Conservation (phyloP, 2,329 filamentous ascomycete genomes). For the Mycogone perniciosa region DNA sequence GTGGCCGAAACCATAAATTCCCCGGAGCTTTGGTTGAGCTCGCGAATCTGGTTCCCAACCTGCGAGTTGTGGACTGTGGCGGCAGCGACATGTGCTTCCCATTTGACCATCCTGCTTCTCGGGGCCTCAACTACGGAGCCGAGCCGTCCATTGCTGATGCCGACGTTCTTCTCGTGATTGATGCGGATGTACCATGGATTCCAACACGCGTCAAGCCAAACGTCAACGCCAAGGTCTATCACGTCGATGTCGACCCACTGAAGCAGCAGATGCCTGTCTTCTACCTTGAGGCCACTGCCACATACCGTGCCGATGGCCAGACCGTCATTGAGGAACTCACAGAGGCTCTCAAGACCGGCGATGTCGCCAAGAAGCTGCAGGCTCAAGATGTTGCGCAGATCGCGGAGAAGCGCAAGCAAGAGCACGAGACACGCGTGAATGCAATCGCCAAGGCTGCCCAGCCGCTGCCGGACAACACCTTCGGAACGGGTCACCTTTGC, state of each 20-base stretch:
- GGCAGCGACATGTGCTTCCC: slow-evolving; percentile 80
- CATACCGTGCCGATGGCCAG: slow-evolving; percentile 61
- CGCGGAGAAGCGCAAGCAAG: slow-evolving; percentile 44
- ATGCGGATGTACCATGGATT: slow-evolving; percentile 93
- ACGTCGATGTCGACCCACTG: slow-evolving; percentile 59
- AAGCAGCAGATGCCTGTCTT: slow-evolving; percentile 69
- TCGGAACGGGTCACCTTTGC: slow-evolving; percentile 36
- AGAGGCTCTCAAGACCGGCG: slow-evolving; percentile 47
- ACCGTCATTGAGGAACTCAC: slow-evolving; percentile 64
- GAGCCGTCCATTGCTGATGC: slow-evolving; percentile 69
- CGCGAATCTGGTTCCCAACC: slow-evolving; percentile 59
- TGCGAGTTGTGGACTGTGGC: slow-evolving; percentile 68
- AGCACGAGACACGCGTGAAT: slow-evolving; percentile 53
- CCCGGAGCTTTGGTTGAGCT: slow-evolving; percentile 58
- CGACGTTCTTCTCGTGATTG: slow-evolving; percentile 77
- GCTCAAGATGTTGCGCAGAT: slow-evolving; percentile 13
- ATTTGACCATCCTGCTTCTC: slow-evolving; percentile 58
- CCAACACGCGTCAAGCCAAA: slow-evolving; percentile 61
- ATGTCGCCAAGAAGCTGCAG: slow-evolving; percentile 34
- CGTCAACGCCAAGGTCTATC: slow-evolving; percentile 49
- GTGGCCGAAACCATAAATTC: slow-evolving; percentile 59
- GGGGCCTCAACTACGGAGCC: slow-evolving; percentile 67
- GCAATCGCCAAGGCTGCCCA: slow-evolving; percentile 50
- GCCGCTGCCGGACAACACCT: slow-evolving; percentile 52
- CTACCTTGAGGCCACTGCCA: slow-evolving; percentile 59